Evolutionary conservation across 169 alveolate species (phyloP).

Genomic region (Plasmodium malariae): DNA sequence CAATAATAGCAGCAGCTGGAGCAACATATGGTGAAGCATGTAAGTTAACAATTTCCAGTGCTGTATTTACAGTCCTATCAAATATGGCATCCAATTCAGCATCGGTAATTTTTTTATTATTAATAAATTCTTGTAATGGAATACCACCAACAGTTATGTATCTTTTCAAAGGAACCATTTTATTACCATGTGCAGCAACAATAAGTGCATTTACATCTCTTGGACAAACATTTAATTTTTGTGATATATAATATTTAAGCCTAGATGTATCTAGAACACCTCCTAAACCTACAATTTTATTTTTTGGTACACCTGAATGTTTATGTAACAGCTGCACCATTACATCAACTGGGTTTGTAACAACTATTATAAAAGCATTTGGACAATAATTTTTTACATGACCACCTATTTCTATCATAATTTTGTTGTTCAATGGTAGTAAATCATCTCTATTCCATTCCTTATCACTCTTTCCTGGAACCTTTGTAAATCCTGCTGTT

Average conservation of each 20-base stretch:
- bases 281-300: slow-evolving; percentile 90
- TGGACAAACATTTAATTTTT: slow-evolving; percentile 86
- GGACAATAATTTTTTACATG: slow-evolving; percentile 88
- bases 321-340: slow-evolving; percentile 86
- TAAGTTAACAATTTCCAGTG: slow-evolving; percentile 82
- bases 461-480: slow-evolving; percentile 83
- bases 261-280: slow-evolving; percentile 90
- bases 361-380: slow-evolving; percentile 88
- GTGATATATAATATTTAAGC: slow-evolving; percentile 85
- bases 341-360: slow-evolving; percentile 92
- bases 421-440: slow-evolving; percentile 86
- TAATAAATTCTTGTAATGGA: slow-evolving; percentile 79
- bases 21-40: slow-evolving; percentile 86
- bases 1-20: slow-evolving; percentile 85
- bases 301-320: slow-evolving; percentile 89
- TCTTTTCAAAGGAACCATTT: slow-evolving; percentile 81
- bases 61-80: slow-evolving; percentile 82
- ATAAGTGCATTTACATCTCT: slow-evolving; percentile 88
- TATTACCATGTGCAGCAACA: slow-evolving; percentile 92
- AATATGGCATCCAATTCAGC: slow-evolving; percentile 80
- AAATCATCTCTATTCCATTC: slow-evolving; percentile 91
- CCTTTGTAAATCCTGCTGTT: slow-evolving; percentile 88
- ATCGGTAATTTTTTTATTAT: slow-evolving; percentile 74
- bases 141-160: slow-evolving; percentile 85
- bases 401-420: slow-evolving; percentile 88